Evolutionary conservation across 2,329 filamentous ascomycete genomes (phyloP).

Genomic region (Fonsecaea erecta): DNA sequence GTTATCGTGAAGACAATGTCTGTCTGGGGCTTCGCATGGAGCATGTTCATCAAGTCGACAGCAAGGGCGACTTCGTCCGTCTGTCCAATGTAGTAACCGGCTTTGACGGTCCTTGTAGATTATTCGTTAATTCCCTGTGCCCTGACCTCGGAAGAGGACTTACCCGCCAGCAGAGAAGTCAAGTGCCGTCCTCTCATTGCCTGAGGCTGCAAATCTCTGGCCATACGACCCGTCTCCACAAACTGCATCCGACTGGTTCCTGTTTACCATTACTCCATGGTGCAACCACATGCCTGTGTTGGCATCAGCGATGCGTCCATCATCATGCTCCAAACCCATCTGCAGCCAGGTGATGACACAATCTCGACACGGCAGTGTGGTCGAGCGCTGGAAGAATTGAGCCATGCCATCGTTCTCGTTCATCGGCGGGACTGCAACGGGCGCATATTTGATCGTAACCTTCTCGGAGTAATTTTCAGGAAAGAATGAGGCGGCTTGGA

Average conservation of each 20-base stretch:
- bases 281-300: constrained; percentile 43
- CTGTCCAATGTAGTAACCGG: constrained; percentile 21
- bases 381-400: constrained; percentile 9
- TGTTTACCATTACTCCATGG: constrained; percentile 32
- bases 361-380: constrained; percentile 25
- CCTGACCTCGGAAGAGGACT: background rate
- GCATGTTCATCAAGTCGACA: constrained; percentile 27
- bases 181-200: constrained; percentile 15
- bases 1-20: constrained; percentile 25
- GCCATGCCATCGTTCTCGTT: constrained; percentile 24
- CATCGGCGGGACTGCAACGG: constrained; percentile 22
- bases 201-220: constrained; percentile 17
- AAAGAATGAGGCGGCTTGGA: constrained; percentile 7
- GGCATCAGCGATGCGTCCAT: constrained; percentile 42
- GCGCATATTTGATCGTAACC: constrained; percentile 21
- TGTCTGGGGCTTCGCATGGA: constrained; percentile 3
- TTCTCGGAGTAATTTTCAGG: constrained; percentile 5
- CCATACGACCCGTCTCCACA: constrained; percentile 10
- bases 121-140: background rate
- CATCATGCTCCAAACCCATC: constrained; percentile 39
- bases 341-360: constrained; percentile 39
- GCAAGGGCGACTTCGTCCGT: constrained; percentile 18
- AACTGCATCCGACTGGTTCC: constrained; percentile 8
- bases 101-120: constrained; percentile 8
- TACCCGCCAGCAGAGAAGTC: constrained; percentile 14